phyloP scores from a whole-genome alignment of 257 asterid genomes.

The Haberlea rhodopensis region DNA sequence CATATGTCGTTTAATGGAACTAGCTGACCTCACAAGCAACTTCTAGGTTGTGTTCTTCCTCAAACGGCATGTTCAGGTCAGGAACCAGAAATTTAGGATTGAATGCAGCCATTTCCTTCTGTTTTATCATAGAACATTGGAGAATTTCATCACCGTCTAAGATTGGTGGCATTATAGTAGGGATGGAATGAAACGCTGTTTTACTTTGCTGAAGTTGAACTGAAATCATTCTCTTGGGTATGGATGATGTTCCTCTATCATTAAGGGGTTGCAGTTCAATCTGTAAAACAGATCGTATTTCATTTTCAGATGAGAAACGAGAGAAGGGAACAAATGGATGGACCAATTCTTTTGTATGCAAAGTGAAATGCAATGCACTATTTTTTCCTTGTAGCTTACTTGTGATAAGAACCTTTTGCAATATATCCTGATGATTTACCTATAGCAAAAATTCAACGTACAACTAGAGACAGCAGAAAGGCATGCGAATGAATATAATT shows the following conservation, averaged over 20 bases:
- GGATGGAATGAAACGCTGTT: neutral
- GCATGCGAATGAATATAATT: neutral
- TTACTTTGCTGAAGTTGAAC: conserved; percentile 23
- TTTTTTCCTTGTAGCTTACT: neutral
- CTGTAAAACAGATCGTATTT: conserved; percentile 21
- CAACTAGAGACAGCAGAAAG: neutral
- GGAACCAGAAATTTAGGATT: conserved; percentile 31
- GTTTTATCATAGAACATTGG: conserved; percentile 19
- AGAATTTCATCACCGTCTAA: neutral
- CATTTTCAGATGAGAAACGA: neutral
- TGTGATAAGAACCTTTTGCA: neutral
- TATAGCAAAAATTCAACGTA: neutral
- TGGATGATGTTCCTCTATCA: conserved; percentile 14
- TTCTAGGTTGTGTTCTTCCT: conserved; percentile 27
- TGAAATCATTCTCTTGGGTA: conserved; percentile 22
- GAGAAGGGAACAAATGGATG: neutral
- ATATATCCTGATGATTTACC: neutral
- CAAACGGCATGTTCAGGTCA: conserved; percentile 38
- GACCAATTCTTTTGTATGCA: neutral
- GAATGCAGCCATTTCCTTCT: conserved; percentile 3
- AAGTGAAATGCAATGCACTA: too few relatives aligned
- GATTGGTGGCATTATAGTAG: conserved; percentile 14
- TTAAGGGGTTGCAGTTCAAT: conserved; percentile 29
- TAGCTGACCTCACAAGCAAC: conserved; percentile 30
- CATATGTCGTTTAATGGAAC: conserved; percentile 4